Evolutionary conservation across 306 rosid species (phyloP).

Genomic region (Astragalus membranaceus): DNA sequence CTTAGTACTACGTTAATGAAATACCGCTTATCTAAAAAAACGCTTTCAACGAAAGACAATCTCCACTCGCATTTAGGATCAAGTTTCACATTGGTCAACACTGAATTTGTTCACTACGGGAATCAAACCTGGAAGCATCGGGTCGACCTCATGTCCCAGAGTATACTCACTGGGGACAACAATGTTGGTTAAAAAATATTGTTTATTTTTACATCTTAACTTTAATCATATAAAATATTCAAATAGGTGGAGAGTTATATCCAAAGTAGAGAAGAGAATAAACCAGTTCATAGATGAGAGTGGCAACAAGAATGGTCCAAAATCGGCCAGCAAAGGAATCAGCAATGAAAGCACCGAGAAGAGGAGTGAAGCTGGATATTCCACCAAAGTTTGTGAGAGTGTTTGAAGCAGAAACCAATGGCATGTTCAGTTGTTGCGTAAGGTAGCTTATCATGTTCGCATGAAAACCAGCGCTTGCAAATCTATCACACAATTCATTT

Average conservation of each 20-base stretch:
- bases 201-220: not conserved
- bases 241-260: too few relatives aligned
- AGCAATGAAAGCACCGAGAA: constrained; percentile 65
- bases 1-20: too few relatives aligned
- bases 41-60: too few relatives aligned
- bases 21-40: too few relatives aligned
- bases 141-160: too few relatives aligned
- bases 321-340: constrained; percentile 72
- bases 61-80: too few relatives aligned
- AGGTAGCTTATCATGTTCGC: constrained; percentile 68
- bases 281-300: constrained; percentile 64
- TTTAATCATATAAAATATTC: not conserved
- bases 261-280: not conserved
- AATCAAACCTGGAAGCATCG: too few relatives aligned
- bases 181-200: too few relatives aligned
- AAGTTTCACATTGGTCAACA: too few relatives aligned
- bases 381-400: constrained; percentile 58
- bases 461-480: constrained; percentile 55
- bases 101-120: too few relatives aligned
- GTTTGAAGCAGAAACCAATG: constrained; percentile 66
- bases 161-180: too few relatives aligned
- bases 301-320: constrained; percentile 53
- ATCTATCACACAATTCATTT: constrained; percentile 80
- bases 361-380: constrained; percentile 55
- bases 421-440: constrained; percentile 56